Evolutionary conservation across 2,329 filamentous ascomycete genomes (phyloP).

Genomic region (Phialocephala sp.): DNA sequence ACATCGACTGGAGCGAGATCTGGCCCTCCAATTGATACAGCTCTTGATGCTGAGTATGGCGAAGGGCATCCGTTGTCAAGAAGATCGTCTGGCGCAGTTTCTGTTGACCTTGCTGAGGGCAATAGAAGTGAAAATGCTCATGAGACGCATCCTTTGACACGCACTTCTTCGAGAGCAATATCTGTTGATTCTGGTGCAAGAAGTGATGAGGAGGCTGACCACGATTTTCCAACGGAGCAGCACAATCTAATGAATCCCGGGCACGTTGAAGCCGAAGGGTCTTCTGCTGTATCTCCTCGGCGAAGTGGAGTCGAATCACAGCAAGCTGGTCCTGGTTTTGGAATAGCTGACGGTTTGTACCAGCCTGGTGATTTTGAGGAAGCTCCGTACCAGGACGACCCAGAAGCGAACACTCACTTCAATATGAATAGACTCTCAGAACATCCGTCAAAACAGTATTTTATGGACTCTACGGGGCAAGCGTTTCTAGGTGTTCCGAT

Average conservation of each 20-base stretch:
- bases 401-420: neutral
- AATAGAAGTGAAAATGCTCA: neutral
- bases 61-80: neutral
- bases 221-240: constrained; percentile 7
- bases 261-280: neutral
- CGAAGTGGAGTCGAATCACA: neutral
- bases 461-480: constrained; percentile 2
- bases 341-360: neutral
- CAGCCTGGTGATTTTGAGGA: neutral
- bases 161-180: constrained; percentile 16
- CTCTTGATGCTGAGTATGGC: neutral
- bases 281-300: neutral
- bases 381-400: constrained; percentile 1
- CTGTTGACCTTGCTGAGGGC: neutral
- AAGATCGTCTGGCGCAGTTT: neutral
- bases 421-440: constrained; percentile 53
- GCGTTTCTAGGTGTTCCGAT: neutral
- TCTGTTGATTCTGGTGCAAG: constrained; percentile 15
- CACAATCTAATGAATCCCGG: neutral
- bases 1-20: constrained; percentile 2
- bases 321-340: neutral
- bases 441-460: constrained; percentile 50
- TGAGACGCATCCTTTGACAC: neutral
- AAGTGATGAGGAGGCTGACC: constrained; percentile 1
- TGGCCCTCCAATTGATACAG: neutral